These are phyloP conservation scores for Zostera marina DNA, from an alignment of 116 monocot genomes.

Conservation along the genomic window DNA sequence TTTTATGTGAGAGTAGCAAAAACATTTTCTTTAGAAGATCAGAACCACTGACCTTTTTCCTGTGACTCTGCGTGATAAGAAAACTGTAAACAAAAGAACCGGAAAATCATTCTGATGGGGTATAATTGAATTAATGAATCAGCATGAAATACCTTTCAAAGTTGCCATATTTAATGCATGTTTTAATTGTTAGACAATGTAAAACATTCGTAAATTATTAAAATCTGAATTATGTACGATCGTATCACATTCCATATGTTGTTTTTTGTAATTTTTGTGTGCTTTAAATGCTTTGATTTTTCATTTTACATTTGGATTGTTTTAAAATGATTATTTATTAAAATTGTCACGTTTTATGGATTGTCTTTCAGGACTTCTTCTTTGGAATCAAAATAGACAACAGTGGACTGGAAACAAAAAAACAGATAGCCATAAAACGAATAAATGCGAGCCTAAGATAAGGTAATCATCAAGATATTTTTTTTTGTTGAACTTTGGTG, in stretches of 20 bases:
- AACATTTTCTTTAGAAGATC: not conserved
- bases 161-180: not conserved
- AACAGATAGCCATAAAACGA: conserved; percentile 19
- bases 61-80: not conserved
- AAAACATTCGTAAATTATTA: not conserved
- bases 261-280: not conserved
- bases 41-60: not conserved
- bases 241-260: not conserved
- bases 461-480: conserved; percentile 26
- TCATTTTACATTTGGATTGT: not conserved
- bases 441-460: conserved; percentile 58
- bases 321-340: not conserved
- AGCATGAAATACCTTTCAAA: not conserved
- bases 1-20: no score
- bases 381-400: conserved; percentile 87
- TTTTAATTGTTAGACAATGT: not conserved
- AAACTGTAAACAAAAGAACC: not conserved
- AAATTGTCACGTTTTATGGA: not conserved
- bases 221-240: not conserved
- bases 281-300: not conserved
- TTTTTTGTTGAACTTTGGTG: not conserved
- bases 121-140: not conserved
- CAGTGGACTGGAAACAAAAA: conserved; percentile 58
- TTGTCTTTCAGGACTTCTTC: conserved; percentile 45
- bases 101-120: not conserved